Evolutionary conservation across 2,329 filamentous ascomycete species (phyloP).

Genomic region (Hymenoscyphus occultus): DNA sequence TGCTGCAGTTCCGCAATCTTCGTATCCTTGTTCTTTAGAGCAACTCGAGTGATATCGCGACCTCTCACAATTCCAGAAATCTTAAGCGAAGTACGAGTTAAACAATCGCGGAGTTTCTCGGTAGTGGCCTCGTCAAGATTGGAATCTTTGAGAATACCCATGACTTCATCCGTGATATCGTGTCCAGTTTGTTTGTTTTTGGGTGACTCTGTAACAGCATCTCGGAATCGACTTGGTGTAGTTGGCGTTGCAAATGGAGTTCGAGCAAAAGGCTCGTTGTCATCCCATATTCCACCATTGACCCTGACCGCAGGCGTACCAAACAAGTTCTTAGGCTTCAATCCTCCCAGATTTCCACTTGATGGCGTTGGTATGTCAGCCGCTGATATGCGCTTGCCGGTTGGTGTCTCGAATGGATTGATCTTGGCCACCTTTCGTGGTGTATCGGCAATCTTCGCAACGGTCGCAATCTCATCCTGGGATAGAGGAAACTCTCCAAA

Average conservation of each 20-base stretch:
- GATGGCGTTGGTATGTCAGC: slow-evolving; percentile 30
- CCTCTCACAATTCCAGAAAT: slow-evolving; percentile 61
- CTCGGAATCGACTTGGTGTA: slow-evolving; percentile 27
- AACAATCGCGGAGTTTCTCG: slow-evolving; percentile 41
- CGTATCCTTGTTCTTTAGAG: slow-evolving; percentile 62
- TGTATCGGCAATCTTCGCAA: slow-evolving; percentile 24
- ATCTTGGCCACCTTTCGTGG: slow-evolving; percentile 29
- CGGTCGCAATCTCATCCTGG: slow-evolving; percentile 25
- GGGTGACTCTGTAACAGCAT: slow-evolving; percentile 12
- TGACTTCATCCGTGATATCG: slow-evolving; percentile 47
- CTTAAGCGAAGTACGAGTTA: slow-evolving; percentile 56
- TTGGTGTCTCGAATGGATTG: slow-evolving; percentile 25
- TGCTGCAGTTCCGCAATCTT: slow-evolving; percentile 64
- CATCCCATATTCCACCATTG: slow-evolving; percentile 27
- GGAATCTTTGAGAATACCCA: slow-evolving; percentile 47
- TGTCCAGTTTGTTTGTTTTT: slow-evolving; percentile 20
- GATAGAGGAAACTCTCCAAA: slow-evolving; percentile 31
- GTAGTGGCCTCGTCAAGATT: slow-evolving; percentile 41
- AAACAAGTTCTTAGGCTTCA: slow-evolving; percentile 2
- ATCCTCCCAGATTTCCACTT: slow-evolving; percentile 20
- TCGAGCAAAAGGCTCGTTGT: slow-evolving; percentile 24
- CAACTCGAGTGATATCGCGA: slow-evolving; percentile 62
- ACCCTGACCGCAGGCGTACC: slow-evolving; percentile 11
- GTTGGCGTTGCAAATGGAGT: slow-evolving; percentile 29
- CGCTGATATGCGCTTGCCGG: slow-evolving; percentile 30